These are phyloP conservation scores for Mentha longifolia DNA, from an alignment of 257 asterid species.

Conservation along the genomic window DNA sequence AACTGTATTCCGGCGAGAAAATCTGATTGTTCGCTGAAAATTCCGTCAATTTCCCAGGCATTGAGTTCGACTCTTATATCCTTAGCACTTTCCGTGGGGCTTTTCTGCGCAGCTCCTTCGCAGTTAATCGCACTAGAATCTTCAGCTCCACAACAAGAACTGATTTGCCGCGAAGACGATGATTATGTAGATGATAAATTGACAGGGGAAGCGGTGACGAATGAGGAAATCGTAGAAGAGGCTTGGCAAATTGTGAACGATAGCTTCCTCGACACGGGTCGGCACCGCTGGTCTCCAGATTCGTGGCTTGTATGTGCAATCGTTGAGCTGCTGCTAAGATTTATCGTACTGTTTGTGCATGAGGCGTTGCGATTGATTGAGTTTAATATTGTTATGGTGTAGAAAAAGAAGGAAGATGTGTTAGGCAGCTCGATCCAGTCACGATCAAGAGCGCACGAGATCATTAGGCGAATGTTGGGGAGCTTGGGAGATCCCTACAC, in stretches of 20 bases:
- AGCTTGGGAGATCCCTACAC: constrained; percentile 92
- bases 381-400: constrained; percentile 25
- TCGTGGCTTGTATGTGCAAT: constrained; percentile 64
- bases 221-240: constrained; percentile 84
- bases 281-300: constrained; percentile 78
- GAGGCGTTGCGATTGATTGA: constrained; percentile 14
- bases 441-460: constrained; percentile 85
- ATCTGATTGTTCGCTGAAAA: constrained; percentile 24
- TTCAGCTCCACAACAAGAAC: constrained; percentile 36
- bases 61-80: constrained; percentile 55
- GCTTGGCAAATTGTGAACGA: constrained; percentile 97
- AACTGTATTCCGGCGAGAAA: not conserved
- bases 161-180: constrained; percentile 64
- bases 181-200: constrained; percentile 36
- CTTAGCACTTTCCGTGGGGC: constrained; percentile 61
- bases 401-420: constrained; percentile 84
- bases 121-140: constrained; percentile 43
- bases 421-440: constrained; percentile 65
- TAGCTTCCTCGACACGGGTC: constrained; percentile 67
- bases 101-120: constrained; percentile 56
- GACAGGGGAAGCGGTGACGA: constrained; percentile 50
- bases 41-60: constrained; percentile 34
- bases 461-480: constrained; percentile 79
- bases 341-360: not conserved
- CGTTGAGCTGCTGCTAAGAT: not conserved